These are phyloP conservation scores for Phyllostachys edulis DNA, from an alignment of 176 grass and related monocot species.

Conservation along the genomic window DNA sequence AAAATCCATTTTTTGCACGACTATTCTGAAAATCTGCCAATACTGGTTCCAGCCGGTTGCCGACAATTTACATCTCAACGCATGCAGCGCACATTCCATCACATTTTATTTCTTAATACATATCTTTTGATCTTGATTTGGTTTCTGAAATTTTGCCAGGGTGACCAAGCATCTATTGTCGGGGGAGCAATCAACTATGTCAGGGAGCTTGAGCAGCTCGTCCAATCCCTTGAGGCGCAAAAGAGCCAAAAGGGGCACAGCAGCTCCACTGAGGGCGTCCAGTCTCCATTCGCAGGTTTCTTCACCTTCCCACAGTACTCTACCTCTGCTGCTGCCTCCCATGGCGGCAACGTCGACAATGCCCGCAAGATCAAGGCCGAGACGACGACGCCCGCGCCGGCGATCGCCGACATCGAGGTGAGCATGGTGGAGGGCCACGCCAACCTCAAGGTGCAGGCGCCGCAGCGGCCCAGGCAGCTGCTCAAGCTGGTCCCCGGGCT, in stretches of 20 bases:
- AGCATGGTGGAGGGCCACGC: slow-evolving; percentile 55
- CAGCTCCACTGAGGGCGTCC: background rate
- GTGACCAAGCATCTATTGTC: slow-evolving; percentile 80
- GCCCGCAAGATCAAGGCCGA: background rate
- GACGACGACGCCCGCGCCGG: background rate
- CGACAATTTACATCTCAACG: background rate
- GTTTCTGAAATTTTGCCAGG: slow-evolving; percentile 22
- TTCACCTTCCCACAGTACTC: slow-evolving; percentile 61
- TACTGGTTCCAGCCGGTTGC: background rate
- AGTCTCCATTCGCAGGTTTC: slow-evolving; percentile 45
- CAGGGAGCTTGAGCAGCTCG: slow-evolving; percentile 66
- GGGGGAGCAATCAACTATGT: slow-evolving; percentile 82
- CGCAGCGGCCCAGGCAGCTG: slow-evolving; percentile 44
- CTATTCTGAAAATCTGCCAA: background rate
- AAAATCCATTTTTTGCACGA: background rate
- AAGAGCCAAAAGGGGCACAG: slow-evolving; percentile 30
- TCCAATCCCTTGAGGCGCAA: slow-evolving; percentile 55
- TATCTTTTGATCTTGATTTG: background rate
- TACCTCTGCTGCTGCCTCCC: background rate
- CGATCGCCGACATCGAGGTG: slow-evolving; percentile 48
- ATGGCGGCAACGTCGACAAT: background rate
- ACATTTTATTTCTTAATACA: background rate
- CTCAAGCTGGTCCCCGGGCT: slow-evolving; percentile 38
- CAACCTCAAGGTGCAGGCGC: slow-evolving; percentile 50
- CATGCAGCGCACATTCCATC: background rate